Conservation (phyloP, 805 yeast species). For the Ogataea methylovora region DNA sequence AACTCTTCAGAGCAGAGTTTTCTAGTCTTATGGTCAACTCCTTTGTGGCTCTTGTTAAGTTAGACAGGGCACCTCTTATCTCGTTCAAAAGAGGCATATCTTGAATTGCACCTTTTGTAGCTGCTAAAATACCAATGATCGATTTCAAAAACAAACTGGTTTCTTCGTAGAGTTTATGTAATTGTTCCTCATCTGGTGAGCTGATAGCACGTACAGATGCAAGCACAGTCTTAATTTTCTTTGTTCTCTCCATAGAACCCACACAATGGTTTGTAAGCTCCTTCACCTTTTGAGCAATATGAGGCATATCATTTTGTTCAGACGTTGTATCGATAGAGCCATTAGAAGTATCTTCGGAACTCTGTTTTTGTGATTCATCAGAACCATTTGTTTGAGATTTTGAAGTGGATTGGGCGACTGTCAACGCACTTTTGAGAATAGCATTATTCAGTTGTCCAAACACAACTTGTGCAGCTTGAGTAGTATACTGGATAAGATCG, state of each 20-base stretch:
- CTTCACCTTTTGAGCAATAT: slow-evolving; percentile 55
- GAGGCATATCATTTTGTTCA: slow-evolving; percentile 8
- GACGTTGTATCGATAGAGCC: background rate
- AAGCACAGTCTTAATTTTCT: slow-evolving; percentile 50
- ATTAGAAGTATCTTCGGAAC: background rate
- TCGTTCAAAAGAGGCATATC: slow-evolving; percentile 78
- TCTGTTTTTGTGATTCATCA: slow-evolving; percentile 7
- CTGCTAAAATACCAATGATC: slow-evolving; percentile 73
- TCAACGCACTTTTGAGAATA: slow-evolving; percentile 56
- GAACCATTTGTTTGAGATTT: too few species aligned
- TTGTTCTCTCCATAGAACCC: slow-evolving; percentile 75
- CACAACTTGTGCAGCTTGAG: slow-evolving; percentile 61
- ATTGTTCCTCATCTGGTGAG: slow-evolving; percentile 34
- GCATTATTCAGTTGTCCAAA: slow-evolving; percentile 67
- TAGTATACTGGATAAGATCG: slow-evolving; percentile 21
- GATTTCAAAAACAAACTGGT: slow-evolving; percentile 76
- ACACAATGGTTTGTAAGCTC: slow-evolving; percentile 75
- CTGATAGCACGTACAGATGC: slow-evolving; percentile 33
- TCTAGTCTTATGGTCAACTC: slow-evolving; percentile 87
- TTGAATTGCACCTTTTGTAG: slow-evolving; percentile 73
- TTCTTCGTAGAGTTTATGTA: slow-evolving; percentile 75
- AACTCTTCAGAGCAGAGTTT: slow-evolving; percentile 39
- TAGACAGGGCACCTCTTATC: slow-evolving; percentile 70
- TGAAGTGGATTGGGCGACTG: slow-evolving; percentile 32
- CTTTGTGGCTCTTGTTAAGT: slow-evolving; percentile 80